phyloP scores from a whole-genome alignment of 495 filamentous ascomycete genomes.

The Penicillium odoratum region DNA sequence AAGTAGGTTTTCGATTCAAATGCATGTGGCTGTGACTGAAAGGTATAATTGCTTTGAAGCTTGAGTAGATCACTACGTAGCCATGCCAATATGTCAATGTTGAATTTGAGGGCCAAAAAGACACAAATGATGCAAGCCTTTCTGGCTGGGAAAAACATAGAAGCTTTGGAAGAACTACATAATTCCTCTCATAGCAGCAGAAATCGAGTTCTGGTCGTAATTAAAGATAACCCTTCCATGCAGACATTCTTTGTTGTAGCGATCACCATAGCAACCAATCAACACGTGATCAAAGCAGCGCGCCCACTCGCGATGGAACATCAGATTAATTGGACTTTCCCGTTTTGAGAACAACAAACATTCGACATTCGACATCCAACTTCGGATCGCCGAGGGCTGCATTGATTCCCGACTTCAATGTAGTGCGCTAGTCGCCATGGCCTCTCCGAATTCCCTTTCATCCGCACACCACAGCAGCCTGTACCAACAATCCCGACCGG shows the following conservation, averaged over 20 bases:
- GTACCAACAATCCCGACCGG: conserved; percentile 40
- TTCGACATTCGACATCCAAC: conserved; percentile 18
- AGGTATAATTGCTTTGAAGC: background rate
- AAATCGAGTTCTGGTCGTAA: background rate
- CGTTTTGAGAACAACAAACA: conserved; percentile 29
- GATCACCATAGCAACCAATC: conserved; percentile 24
- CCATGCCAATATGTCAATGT: background rate
- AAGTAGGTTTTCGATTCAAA: too few species aligned
- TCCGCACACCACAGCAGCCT: conserved; percentile 38
- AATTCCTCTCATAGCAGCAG: background rate
- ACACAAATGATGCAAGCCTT: too few species aligned
- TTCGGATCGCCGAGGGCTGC: conserved; percentile 23
- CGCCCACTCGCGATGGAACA: conserved; percentile 23
- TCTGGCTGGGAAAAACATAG: too few species aligned
- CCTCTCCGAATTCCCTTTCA: conserved; percentile 40
- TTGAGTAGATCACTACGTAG: background rate
- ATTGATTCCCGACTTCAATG: conserved; percentile 37
- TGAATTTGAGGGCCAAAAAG: background rate
- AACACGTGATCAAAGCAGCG: conserved; percentile 23
- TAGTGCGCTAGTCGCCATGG: conserved; percentile 34
- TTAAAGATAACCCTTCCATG: background rate
- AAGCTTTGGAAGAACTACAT: background rate
- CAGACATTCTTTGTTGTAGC: conserved; percentile 27
- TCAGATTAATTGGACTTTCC: conserved; percentile 20
- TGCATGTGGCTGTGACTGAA: background rate